A percentile compares a stretch with the other conserved stretches of the same genome.
phyloP scores from a whole-genome alignment of 2,329 filamentous ascomycete genomes.

The Saccharata proteae region DNA sequence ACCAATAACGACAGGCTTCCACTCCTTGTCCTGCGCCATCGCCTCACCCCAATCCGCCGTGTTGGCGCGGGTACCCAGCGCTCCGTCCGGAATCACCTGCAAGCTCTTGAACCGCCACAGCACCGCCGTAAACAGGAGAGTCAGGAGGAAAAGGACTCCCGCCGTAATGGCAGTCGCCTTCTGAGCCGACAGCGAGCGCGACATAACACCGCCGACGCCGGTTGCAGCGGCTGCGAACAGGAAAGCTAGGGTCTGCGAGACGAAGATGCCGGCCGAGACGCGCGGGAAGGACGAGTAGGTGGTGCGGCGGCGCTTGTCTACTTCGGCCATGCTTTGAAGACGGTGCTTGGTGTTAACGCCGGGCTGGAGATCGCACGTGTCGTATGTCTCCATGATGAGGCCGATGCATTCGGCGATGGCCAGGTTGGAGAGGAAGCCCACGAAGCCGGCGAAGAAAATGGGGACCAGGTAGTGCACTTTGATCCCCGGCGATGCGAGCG shows the following conservation, averaged over 20 bases:
- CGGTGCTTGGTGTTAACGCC: constrained; percentile 48
- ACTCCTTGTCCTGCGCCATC: constrained; percentile 45
- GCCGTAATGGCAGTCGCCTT: constrained; percentile 57
- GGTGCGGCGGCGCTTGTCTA: constrained; percentile 39
- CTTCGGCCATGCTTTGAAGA: constrained; percentile 31
- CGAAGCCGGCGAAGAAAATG: constrained; percentile 50
- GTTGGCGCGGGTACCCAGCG: constrained; percentile 24
- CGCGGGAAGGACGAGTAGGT: constrained; percentile 69
- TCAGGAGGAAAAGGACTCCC: constrained; percentile 52
- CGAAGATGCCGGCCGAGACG: constrained; percentile 58
- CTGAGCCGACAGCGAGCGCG: constrained; percentile 53
- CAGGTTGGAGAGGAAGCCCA: constrained; percentile 61
- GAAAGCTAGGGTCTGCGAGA: constrained; percentile 58
- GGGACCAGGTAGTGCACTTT: constrained; percentile 48
- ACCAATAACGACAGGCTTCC: constrained; percentile 59
- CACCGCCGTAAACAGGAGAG: constrained; percentile 48
- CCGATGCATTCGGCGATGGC: constrained; percentile 67
- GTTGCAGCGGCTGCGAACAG: constrained; percentile 57
- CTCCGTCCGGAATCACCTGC: constrained; percentile 55
- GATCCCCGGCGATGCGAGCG: constrained; percentile 51
- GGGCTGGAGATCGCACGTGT: constrained; percentile 66
- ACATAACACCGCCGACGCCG: constrained; percentile 54
- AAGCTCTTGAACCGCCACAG: constrained; percentile 54
- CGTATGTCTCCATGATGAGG: constrained; percentile 69
- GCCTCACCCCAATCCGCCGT: constrained; percentile 22